phyloP scores from a whole-genome alignment of 768 basidiomycete species.

The Hygrocybe punicea region DNA sequence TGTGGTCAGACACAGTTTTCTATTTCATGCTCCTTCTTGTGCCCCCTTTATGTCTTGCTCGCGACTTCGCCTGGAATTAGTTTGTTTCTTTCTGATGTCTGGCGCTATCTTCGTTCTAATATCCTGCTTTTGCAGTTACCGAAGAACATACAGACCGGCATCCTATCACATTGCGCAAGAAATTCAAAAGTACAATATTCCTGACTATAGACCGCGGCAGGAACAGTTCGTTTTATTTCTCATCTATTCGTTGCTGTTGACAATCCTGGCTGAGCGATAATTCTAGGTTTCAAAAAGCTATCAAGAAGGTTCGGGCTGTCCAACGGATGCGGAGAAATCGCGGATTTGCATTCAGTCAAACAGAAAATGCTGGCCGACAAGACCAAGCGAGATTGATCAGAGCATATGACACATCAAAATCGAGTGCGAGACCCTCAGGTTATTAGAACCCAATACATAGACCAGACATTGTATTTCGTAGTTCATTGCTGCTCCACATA shows the following conservation, averaged over 20 bases:
- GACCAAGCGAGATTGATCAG: constrained; percentile 85
- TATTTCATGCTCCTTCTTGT: constrained; percentile 85
- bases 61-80: constrained; percentile 99
- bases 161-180: constrained; percentile 99
- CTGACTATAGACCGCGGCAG: constrained; percentile 93
- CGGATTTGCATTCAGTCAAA: constrained; percentile 98
- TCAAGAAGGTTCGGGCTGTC: constrained; percentile 98
- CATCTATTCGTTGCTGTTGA: not conserved
- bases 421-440: constrained; percentile 67
- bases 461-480: too few relatives aligned
- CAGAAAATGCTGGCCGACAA: constrained; percentile 78
- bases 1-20: constrained; percentile 87
- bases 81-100: constrained; percentile 40
- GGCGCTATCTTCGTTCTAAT: constrained; percentile 11
- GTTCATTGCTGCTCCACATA: too few relatives aligned
- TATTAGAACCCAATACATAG: constrained; percentile 42
- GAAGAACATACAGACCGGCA: constrained; percentile 81
- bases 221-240: constrained; percentile 69
- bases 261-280: constrained; percentile 11
- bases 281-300: constrained; percentile 91
- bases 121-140: constrained; percentile 56
- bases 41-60: constrained; percentile 76
- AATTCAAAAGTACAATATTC: constrained; percentile 98
- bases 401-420: constrained; percentile 84
- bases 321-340: constrained; percentile 95